Conservation (phyloP, 75 land plant genomes). For the Pinus albicaulis region DNA sequence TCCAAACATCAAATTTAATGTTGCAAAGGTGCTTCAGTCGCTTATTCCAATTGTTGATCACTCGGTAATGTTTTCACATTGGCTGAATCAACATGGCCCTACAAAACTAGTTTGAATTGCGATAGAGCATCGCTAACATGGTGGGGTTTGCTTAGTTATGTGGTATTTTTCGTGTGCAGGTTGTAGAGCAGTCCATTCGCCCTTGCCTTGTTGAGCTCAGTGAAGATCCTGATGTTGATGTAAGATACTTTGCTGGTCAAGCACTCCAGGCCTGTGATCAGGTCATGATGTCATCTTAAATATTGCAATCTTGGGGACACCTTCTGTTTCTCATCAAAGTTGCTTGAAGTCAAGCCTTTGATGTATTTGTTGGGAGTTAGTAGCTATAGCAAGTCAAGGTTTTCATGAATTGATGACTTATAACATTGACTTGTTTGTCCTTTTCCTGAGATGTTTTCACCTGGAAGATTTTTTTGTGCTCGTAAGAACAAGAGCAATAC, state of each 20-base stretch:
- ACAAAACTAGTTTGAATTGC: background rate
- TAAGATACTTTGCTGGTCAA: constrained; percentile 55
- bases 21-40: constrained; percentile 92
- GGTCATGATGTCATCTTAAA: constrained; percentile 24
- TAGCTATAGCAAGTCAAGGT: background rate
- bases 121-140: background rate
- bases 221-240: constrained; percentile 66
- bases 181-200: constrained; percentile 47
- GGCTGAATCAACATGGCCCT: background rate
- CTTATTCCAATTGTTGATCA: constrained; percentile 83
- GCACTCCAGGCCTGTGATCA: constrained; percentile 60
- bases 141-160: background rate
- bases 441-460: too few relatives aligned
- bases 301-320: background rate
- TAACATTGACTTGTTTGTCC: background rate
- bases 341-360: background rate
- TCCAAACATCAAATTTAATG: constrained; percentile 97
- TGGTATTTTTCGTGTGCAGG: constrained; percentile 24
- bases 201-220: constrained; percentile 48
- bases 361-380: background rate
- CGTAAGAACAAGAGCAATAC: too few relatives aligned
- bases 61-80: constrained; percentile 38
- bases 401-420: background rate
- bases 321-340: background rate
- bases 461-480: too few relatives aligned